Evolutionary conservation across 345 rosid species (phyloP).

Genomic region (Citrus sp.): DNA sequence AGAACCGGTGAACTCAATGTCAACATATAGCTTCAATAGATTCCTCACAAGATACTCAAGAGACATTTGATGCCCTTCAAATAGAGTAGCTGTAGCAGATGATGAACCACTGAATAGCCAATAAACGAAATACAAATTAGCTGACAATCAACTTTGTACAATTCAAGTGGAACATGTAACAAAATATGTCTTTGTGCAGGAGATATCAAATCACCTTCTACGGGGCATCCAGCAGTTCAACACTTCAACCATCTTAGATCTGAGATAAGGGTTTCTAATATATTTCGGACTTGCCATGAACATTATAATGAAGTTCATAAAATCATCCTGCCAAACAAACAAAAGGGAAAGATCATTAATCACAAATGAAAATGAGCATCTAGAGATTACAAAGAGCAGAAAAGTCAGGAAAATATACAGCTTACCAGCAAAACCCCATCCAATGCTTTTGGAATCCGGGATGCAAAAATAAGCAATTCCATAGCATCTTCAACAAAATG

Average conservation of each 20-base stretch:
- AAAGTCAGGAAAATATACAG: background rate
- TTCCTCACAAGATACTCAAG: constrained; percentile 95
- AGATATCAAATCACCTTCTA: constrained; percentile 48
- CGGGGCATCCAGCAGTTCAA: constrained; percentile 99
- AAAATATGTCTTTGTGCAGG: background rate
- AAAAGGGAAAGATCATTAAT: constrained; percentile 2
- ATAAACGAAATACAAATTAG: constrained; percentile 8
- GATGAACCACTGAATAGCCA: constrained; percentile 70
- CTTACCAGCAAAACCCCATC: constrained; percentile 84
- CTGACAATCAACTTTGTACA: background rate
- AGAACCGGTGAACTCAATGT: constrained; percentile 98
- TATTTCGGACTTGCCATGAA: constrained; percentile 91
- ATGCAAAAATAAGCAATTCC: constrained; percentile 93
- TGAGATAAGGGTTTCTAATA: constrained; percentile 88
- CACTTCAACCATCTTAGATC: constrained; percentile 99
- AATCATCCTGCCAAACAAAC: constrained; percentile 74
- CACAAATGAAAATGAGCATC: background rate
- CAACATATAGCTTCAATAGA: constrained; percentile 96
- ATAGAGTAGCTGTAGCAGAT: constrained; percentile 72
- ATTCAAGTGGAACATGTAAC: constrained; percentile 6
- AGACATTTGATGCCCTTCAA: constrained; percentile 93
- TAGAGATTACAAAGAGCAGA: background rate
- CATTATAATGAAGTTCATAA: constrained; percentile 98
- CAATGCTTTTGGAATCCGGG: constrained; percentile 85
- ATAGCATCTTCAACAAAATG: constrained; percentile 98